Evolutionary conservation across 768 basidiomycete species (phyloP).

Genomic region (Pulveroboletus ravenelii): DNA sequence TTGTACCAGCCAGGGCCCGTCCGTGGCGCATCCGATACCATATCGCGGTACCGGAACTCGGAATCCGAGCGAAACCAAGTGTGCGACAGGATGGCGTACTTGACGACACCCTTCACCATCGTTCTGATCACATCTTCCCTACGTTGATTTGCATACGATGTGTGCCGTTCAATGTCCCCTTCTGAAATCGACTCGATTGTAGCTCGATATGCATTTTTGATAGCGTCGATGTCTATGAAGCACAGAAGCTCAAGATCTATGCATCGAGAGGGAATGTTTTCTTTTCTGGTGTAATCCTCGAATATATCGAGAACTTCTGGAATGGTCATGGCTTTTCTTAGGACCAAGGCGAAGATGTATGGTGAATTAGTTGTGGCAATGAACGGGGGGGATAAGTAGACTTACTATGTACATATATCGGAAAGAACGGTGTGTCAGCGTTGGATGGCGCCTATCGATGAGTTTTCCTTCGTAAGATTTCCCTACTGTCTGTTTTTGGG

Average conservation of each 20-base stretch:
- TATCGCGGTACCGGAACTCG: conserved; percentile 4
- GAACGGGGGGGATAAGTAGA: not conserved
- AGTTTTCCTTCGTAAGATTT: too few species aligned
- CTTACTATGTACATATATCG: too few species aligned
- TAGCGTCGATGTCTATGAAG: conserved; percentile 5
- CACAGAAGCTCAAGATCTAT: conserved; percentile 14
- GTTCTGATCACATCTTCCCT: conserved; percentile 18
- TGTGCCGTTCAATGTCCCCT: conserved; percentile 18
- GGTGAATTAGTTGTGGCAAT: not conserved
- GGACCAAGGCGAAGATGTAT: not conserved
- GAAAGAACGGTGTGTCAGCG: too few species aligned
- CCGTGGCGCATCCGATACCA: not conserved
- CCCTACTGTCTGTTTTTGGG: not conserved
- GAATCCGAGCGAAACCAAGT: not conserved
- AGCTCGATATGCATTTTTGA: conserved; percentile 4
- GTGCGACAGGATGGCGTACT: conserved; percentile 21
- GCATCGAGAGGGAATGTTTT: conserved; percentile 13
- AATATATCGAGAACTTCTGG: conserved; percentile 16
- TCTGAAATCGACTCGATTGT: conserved; percentile 17
- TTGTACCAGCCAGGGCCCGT: conserved; percentile 13
- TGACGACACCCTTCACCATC: conserved; percentile 20
- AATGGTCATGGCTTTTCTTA: conserved; percentile 6
- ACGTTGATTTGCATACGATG: conserved; percentile 22
- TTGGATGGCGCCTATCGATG: too few species aligned
- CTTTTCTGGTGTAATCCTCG: conserved; percentile 3